Evolutionary conservation across 2,329 filamentous ascomycete genomes (phyloP).

Genomic region (Raffaelea albimanens): DNA sequence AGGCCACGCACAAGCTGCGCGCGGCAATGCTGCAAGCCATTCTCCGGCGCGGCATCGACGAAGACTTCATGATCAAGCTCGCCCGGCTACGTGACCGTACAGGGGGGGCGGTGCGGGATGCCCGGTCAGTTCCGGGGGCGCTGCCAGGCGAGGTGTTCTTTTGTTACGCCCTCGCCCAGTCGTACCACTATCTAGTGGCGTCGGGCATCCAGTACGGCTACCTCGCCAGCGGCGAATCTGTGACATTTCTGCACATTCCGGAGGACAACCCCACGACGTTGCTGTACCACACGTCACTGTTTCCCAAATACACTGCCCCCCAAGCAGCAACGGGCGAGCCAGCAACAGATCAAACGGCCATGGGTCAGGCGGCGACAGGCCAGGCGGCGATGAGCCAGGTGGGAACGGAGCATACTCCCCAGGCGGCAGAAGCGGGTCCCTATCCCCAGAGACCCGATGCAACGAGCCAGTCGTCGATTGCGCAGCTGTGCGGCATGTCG

Average conservation of each 20-base stretch:
- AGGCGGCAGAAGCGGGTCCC: too few relatives aligned
- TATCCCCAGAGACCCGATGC: too few relatives aligned
- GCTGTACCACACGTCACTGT: not conserved
- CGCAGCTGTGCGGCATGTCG: too few relatives aligned
- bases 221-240: constrained; percentile 1
- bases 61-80: not conserved
- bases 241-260: not conserved
- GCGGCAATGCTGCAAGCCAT: too few relatives aligned
- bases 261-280: constrained; percentile 1
- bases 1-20: too few relatives aligned
- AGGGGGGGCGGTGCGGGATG: not conserved
- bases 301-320: not conserved
- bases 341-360: too few relatives aligned
- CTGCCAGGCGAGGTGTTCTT: constrained; percentile 1
- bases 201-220: constrained; percentile 2
- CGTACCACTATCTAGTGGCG: constrained; percentile 3
- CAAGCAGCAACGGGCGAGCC: too few relatives aligned
- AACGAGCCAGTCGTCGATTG: too few relatives aligned
- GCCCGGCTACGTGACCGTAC: not conserved
- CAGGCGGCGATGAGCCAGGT: constrained; percentile 5
- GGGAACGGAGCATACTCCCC: constrained; percentile 3
- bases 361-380: not conserved
- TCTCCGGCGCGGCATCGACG: too few relatives aligned
- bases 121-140: too few relatives aligned
- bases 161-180: not conserved